Conservation (phyloP, 2,329 filamentous ascomycete genomes). For the Talaromyces sp. region DNA sequence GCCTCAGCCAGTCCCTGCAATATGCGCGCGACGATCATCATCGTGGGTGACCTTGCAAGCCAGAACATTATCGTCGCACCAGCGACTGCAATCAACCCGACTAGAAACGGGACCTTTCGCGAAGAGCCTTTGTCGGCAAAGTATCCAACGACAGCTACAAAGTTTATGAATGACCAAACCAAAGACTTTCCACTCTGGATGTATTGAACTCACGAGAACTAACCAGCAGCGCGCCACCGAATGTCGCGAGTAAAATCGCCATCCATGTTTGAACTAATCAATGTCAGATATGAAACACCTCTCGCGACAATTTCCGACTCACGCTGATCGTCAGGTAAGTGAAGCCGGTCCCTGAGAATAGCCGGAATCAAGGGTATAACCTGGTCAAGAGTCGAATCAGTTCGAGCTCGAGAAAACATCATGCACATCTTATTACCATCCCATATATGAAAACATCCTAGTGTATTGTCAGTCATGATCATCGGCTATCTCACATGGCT, state of each 20-base stretch:
- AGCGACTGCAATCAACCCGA: slow-evolving; percentile 50
- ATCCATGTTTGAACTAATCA: slow-evolving; percentile 60
- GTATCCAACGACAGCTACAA: slow-evolving; percentile 25
- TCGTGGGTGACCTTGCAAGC: slow-evolving; percentile 43
- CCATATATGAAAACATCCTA: slow-evolving; percentile 40
- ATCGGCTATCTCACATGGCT: too few species aligned
- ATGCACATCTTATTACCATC: slow-evolving; percentile 21
- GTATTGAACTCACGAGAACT: slow-evolving; percentile 25
- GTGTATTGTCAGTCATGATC: background rate
- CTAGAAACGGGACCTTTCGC: slow-evolving; percentile 53
- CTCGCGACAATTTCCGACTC: slow-evolving; percentile 27
- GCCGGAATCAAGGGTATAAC: slow-evolving; percentile 69
- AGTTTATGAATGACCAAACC: background rate
- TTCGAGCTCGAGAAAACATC: background rate
- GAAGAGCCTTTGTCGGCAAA: slow-evolving; percentile 51
- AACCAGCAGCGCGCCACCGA: slow-evolving; percentile 60
- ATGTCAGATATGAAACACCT: background rate
- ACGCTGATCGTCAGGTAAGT: slow-evolving; percentile 37
- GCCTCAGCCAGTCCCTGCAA: slow-evolving; percentile 55
- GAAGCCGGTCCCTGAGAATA: slow-evolving; percentile 42
- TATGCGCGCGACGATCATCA: slow-evolving; percentile 49
- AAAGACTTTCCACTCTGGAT: background rate
- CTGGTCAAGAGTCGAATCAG: slow-evolving; percentile 15
- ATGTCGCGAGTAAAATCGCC: slow-evolving; percentile 64
- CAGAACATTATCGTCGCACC: slow-evolving; percentile 53